These are phyloP conservation scores for Sclerotinia sclerotiorum DNA, from an alignment of 2,329 filamentous ascomycete genomes.

Conservation along the genomic window DNA sequence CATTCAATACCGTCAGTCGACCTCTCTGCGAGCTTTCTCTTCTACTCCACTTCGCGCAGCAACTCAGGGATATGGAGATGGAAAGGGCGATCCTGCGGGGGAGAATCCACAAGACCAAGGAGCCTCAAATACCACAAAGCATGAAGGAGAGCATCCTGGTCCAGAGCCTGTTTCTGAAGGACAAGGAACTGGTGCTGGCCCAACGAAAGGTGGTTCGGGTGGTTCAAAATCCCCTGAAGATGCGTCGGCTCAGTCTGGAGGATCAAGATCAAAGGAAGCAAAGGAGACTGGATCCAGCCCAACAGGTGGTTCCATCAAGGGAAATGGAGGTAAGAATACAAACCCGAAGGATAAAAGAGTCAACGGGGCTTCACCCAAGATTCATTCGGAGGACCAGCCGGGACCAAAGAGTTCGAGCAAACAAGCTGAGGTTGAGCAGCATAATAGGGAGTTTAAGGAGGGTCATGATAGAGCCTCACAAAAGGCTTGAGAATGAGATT, in stretches of 20 bases:
- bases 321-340: slow-evolving; percentile 34
- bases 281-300: slow-evolving; percentile 42
- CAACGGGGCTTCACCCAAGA: slow-evolving; percentile 27
- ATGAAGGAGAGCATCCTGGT: slow-evolving; percentile 47
- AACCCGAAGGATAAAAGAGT: slow-evolving; percentile 1
- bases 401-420: slow-evolving; percentile 45
- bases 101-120: slow-evolving; percentile 44
- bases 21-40: slow-evolving; percentile 29
- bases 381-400: slow-evolving; percentile 30
- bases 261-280: slow-evolving; percentile 44
- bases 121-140: slow-evolving; percentile 38
- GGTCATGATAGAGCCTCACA: slow-evolving; percentile 50
- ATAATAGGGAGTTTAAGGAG: slow-evolving; percentile 58
- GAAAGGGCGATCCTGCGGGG: slow-evolving; percentile 42
- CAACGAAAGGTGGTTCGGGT: slow-evolving; percentile 41
- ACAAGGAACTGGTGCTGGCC: slow-evolving; percentile 42
- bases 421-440: slow-evolving; percentile 56
- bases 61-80: slow-evolving; percentile 46
- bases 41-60: slow-evolving; percentile 24
- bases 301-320: slow-evolving; percentile 34
- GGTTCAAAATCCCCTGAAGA: slow-evolving; percentile 36
- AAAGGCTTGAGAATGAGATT: slow-evolving; percentile 51
- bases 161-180: slow-evolving; percentile 45
- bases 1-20: slow-evolving; percentile 23
- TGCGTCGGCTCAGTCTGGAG: slow-evolving; percentile 44